Conservation (phyloP, 2,329 filamentous ascomycete genomes). For the Epichloe uncinata region DNA sequence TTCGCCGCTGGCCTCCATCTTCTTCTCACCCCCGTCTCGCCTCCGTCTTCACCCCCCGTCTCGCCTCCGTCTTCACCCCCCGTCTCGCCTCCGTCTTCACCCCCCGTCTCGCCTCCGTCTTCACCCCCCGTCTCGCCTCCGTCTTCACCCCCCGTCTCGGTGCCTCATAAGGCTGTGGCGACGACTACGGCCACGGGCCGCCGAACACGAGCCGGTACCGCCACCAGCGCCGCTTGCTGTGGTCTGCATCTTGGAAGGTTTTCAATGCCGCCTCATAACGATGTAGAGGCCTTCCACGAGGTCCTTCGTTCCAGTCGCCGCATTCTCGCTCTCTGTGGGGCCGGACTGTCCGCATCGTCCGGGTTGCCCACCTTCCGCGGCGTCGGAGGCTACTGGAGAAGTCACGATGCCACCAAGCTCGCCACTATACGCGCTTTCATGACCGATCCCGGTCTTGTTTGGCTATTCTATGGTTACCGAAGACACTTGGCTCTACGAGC, state of each 20-base stretch:
- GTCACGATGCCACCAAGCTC: conserved; percentile 57
- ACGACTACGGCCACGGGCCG: neutral
- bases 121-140: neutral
- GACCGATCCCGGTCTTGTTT: conserved; percentile 64
- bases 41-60: too few relatives aligned
- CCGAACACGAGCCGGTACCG: conserved; percentile 3
- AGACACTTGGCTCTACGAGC: conserved; percentile 66
- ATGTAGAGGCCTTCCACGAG: conserved; percentile 31
- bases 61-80: neutral
- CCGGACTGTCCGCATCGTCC: conserved; percentile 45
- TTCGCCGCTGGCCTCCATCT: too few relatives aligned
- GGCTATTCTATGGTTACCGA: conserved; percentile 81
- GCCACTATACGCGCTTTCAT: conserved; percentile 71
- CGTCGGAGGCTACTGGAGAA: conserved; percentile 73
- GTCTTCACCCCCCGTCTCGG: neutral
- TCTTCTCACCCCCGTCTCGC: too few relatives aligned
- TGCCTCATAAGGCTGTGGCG: neutral
- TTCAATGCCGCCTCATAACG: conserved; percentile 26
- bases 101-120: neutral
- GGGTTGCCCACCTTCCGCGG: conserved; percentile 71
- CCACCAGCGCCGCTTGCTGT: neutral
- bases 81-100: neutral
- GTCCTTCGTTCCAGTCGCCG: conserved; percentile 32
- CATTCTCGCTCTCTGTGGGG: conserved; percentile 46
- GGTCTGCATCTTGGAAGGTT: neutral